Conservation (phyloP, 345 rosid species). For the Mallotus nudiflorus region DNA sequence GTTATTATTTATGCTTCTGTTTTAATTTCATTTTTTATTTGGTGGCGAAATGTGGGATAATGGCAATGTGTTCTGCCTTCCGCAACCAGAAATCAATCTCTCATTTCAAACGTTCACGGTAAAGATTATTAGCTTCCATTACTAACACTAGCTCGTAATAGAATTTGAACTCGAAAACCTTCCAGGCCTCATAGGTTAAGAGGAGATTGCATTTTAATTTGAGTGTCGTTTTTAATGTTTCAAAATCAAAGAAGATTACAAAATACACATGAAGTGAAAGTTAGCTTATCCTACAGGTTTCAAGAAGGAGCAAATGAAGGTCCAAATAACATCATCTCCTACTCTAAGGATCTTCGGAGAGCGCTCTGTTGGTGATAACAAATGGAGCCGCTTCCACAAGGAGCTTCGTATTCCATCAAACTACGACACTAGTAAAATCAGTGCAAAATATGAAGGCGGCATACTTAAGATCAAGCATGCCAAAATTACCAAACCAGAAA, state of each 20-base stretch:
- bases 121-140: no score
- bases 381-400: slow-evolving; percentile 31
- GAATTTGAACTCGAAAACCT: no score
- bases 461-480: slow-evolving; percentile 35
- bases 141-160: no score
- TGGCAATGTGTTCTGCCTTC: no score
- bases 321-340: slow-evolving; percentile 37
- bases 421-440: slow-evolving; percentile 16
- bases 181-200: no score
- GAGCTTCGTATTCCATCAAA: slow-evolving; percentile 32
- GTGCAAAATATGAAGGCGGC: slow-evolving; percentile 38
- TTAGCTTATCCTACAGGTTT: slow-evolving; percentile 21
- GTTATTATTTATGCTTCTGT: not conserved
- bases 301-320: slow-evolving; percentile 41
- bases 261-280: not conserved
- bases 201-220: no score
- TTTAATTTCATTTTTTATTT: no score
- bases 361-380: slow-evolving; percentile 31
- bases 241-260: not conserved
- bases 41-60: no score
- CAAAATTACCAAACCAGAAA: slow-evolving; percentile 3
- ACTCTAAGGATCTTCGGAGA: slow-evolving; percentile 38
- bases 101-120: no score
- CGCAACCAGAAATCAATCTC: no score
- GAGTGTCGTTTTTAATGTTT: not conserved